Base-by-base conservation (phyloP, 2,329 filamentous ascomycete species). In the Ambrosiella beaveri region DNA sequence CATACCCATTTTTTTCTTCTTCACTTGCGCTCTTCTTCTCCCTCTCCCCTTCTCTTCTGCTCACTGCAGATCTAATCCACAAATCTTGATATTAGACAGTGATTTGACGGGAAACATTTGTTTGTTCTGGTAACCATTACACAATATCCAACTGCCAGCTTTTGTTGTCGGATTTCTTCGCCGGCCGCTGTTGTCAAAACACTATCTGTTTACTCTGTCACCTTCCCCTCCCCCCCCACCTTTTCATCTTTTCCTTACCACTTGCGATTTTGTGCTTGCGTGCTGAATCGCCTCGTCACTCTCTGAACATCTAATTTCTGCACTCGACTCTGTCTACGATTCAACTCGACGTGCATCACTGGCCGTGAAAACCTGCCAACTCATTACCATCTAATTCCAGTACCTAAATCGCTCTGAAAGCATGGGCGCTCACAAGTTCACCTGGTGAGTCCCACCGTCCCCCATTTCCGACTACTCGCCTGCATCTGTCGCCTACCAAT, bases 381-480 rank as follows among this genome's bases (percentile, higher is more conserved):
- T 11, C 11, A 41, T 27, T 35, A 35, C 17, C 27, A 52, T 35
- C 19, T 36, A 38, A 11, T 41, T 12, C n/a, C 11, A 7, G 38
- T 57, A 13, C 41, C 45, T 35, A 38, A 11, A 36, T 15, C 13
- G 58, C 58, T 60, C 58, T 60, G 55, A 54, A 60, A 60, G 37
- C 15, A 60, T 60, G 58, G 58, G 58, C 55, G 50, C 56, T 57
- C 55, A 60, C 50, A 60, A 57, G 44, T 60, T 60, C 38, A 60
- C 55, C 13, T 60, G 58, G 58, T 60, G 55, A 35, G 58, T 60
- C 53, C 44, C 44, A 35, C n/a, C 19, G 47, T 39, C 38, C 38
- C 12, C 51, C 17, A 53, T 12, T 39, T 41, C 17, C 38, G 52
- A 54, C 52, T 44, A 27, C 52, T 41, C 52, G 17, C n/a, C 27